phyloP scores from a whole-genome alignment of 495 filamentous ascomycete species.

The Aspergillus affinis region DNA sequence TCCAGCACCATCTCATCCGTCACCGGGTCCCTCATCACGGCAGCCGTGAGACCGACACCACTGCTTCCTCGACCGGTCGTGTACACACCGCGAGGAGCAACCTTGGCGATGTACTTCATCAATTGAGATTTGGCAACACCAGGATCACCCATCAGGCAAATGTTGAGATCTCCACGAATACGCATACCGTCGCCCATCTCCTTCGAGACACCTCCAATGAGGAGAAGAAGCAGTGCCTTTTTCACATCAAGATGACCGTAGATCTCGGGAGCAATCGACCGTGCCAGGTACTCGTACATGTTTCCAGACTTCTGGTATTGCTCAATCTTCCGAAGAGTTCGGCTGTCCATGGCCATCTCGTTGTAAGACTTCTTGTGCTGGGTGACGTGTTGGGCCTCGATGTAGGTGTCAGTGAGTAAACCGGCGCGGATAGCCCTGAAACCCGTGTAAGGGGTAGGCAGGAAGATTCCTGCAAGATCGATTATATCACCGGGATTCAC shows the following conservation, averaged over 20 bases:
- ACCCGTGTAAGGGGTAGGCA: constrained; percentile 95
- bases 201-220: constrained; percentile 96
- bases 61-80: constrained; percentile 95
- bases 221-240: constrained; percentile 89
- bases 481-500: constrained; percentile 93
- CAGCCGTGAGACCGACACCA: constrained; percentile 95
- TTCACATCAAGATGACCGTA: constrained; percentile 96
- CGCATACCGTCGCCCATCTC: constrained; percentile 97
- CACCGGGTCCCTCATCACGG: constrained; percentile 97
- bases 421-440: constrained; percentile 96
- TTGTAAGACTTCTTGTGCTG: constrained; percentile 99
- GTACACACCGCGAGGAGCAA: constrained; percentile 95
- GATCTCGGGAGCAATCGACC: constrained; percentile 96
- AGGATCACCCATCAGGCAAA: constrained; percentile 98
- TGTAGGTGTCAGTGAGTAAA: constrained; percentile 91
- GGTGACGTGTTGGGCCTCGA: constrained; percentile 88
- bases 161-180: constrained; percentile 97
- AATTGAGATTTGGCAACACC: constrained; percentile 99
- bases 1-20: constrained; percentile 99
- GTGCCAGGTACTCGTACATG: constrained; percentile 90
- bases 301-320: constrained; percentile 78
- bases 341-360: constrained; percentile 73
- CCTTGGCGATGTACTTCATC: constrained; percentile 97
- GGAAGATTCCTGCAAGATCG: constrained; percentile 90
- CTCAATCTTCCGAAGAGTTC: constrained; percentile 76